Percentiles rank a stretch among this genome's conserved stretches.
phyloP scores from a whole-genome alignment of 2,329 filamentous ascomycete genomes.

The Fusarium beomiforme region DNA sequence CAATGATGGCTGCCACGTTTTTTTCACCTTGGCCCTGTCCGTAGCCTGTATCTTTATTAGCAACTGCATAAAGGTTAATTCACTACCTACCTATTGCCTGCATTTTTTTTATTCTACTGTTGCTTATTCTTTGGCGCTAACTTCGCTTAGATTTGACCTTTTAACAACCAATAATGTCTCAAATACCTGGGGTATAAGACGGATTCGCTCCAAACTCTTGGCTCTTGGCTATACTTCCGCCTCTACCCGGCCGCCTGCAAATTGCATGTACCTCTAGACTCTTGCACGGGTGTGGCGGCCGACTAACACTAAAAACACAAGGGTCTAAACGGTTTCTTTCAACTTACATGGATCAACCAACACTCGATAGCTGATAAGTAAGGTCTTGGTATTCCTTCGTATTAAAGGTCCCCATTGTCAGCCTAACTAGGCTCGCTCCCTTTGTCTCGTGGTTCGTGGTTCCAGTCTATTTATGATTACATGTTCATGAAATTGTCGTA shows the following conservation, averaged over 20 bases:
- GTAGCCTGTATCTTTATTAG: background rate
- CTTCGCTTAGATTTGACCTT: background rate
- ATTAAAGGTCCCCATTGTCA: background rate
- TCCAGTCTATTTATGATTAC: background rate
- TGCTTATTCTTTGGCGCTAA: background rate
- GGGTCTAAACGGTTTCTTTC: conserved; percentile 1
- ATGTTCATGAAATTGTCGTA: background rate
- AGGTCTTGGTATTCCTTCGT: conserved; percentile 12
- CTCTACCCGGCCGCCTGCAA: background rate
- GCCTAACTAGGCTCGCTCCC: background rate
- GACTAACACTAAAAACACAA: background rate
- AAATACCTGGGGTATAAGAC: background rate
- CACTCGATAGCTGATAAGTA: background rate
- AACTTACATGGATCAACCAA: background rate
- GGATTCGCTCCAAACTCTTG: background rate
- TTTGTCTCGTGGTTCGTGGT: background rate
- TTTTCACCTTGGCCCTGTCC: background rate
- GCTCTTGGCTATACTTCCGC: conserved; percentile 2
- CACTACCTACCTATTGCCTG: too few relatives aligned
- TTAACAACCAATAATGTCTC: background rate
- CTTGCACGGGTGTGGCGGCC: conserved; percentile 14
- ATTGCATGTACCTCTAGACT: background rate
- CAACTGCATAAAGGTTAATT: background rate
- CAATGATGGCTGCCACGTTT: conserved; percentile 8
- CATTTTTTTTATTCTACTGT: too few relatives aligned